A percentile compares a stretch with the other conserved stretches of the same genome.
Conservation (phyloP, 352 stramenopile species). For the Phytophthora syringae region DNA sequence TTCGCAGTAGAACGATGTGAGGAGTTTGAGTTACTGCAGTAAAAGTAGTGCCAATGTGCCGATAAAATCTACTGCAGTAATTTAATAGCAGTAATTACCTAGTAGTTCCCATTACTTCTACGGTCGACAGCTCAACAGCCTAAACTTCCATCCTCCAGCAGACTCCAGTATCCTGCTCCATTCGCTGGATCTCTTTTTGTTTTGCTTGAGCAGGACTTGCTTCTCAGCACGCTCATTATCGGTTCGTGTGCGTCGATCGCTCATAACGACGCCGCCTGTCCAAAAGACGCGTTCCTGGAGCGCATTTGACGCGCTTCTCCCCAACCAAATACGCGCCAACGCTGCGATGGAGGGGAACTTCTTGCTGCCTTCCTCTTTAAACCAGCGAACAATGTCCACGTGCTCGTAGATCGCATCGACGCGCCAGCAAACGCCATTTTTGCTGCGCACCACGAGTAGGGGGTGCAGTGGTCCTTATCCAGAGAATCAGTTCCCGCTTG, state of each 20-base stretch:
- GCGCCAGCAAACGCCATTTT: background rate
- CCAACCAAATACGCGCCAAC: conserved; percentile 5
- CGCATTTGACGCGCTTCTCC: background rate
- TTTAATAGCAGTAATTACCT: no score
- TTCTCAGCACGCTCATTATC: conserved; percentile 6
- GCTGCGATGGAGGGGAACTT: conserved; percentile 3
- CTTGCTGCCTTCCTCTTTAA: background rate
- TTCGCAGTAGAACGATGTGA: no score
- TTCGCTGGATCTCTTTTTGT: conserved; percentile 5
- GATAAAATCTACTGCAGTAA: no score
- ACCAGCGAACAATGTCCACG: conserved; percentile 4
- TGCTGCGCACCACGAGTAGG: background rate
- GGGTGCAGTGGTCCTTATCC: background rate
- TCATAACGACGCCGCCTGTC: conserved; percentile 1
- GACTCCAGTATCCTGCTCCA: conserved; percentile 1
- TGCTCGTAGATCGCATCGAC: background rate
- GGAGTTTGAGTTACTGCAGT: no score
- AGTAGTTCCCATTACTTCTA: no score
- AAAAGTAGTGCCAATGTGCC: no score
- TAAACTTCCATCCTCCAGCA: no score
- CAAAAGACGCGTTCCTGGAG: conserved; percentile 14
- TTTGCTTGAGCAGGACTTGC: conserved; percentile 12
- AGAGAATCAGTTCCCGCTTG: background rate
- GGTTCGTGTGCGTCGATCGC: background rate
- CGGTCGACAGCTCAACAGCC: no score